Base-by-base conservation (phyloP, 1,284 basidiomycete genomes). In the Pulchroboletus neoregius region DNA sequence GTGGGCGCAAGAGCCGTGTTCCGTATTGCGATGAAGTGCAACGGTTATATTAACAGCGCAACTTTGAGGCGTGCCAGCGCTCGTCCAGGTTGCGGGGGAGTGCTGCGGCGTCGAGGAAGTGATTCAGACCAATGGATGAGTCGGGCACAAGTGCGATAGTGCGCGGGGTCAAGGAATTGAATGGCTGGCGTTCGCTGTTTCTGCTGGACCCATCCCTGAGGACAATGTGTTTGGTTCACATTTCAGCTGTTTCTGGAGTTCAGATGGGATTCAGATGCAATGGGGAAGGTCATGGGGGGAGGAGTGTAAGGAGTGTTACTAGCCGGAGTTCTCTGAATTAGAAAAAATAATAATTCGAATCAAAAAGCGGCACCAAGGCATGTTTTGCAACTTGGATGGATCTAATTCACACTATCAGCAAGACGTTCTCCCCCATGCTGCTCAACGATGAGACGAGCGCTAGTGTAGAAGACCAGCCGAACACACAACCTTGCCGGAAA, bases 301-400 rank as follows among this genome's bases (percentile, higher is more conserved):
- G 38, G 61, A 60, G 51, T 53, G 43, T 43, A 63, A 66, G 60
- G 54, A 62, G 56, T 51, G 44, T 63, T 58, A 37, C 39, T 58
- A 65, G 57, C 60, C 58, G 56, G 61, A 53, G 50, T 65, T 63
- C 50, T 51, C 50, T 60, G 52, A 58, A 66, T 63, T 42, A 50
- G 49, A 55, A 52, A 60, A 48, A 63, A 65, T 50, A 65, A 62
- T 62, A 53, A 56, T 45, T 63, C 62, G 49, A 50, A 56, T 65
- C 53, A 49, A 42, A 48, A 63, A 56, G 48, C 52, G 24, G 50
- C 42, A 42, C 44, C 40, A 38, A 22, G 30, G 42, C 48, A 39
- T 26, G 45, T 41, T 23, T 48, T 37, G 36, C 35, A 30, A 40
- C 46, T 46, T 28, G 48, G 38, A 59, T 39, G 52, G 28, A 32